Conservation (phyloP, 768 basidiomycete species). For the Russula dissimulans region DNA sequence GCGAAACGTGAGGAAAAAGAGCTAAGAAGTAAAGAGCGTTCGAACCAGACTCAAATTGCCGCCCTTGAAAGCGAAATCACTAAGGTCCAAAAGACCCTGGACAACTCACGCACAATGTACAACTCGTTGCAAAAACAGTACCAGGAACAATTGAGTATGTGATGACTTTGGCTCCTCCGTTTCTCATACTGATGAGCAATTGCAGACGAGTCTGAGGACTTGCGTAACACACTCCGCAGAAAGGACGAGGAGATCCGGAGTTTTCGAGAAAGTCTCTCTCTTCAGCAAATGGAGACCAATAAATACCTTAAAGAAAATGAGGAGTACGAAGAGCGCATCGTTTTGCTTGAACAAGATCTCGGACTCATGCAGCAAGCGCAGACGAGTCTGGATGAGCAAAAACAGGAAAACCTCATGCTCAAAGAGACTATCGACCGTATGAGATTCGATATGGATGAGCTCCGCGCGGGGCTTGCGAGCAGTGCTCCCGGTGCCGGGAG, state of each 20-base stretch:
- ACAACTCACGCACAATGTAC: slow-evolving; percentile 63
- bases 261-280: slow-evolving; percentile 46
- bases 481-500: slow-evolving; percentile 29
- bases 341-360: slow-evolving; percentile 64
- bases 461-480: slow-evolving; percentile 44
- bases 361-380: slow-evolving; percentile 60
- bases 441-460: slow-evolving; percentile 89
- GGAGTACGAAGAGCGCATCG: slow-evolving; percentile 61
- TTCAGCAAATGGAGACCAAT: slow-evolving; percentile 55
- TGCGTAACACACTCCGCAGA: slow-evolving; percentile 62
- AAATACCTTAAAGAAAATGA: slow-evolving; percentile 64
- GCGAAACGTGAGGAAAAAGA: slow-evolving; percentile 93
- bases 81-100: slow-evolving; percentile 64
- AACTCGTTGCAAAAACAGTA: slow-evolving; percentile 79
- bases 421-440: slow-evolving; percentile 96
- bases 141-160: slow-evolving; percentile 76
- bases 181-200: background rate
- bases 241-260: slow-evolving; percentile 67
- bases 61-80: slow-evolving; percentile 71
- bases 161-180: background rate
- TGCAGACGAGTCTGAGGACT: slow-evolving; percentile 67
- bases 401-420: slow-evolving; percentile 85
- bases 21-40: slow-evolving; percentile 73
- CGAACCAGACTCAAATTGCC: slow-evolving; percentile 55
- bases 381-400: slow-evolving; percentile 77